Evolutionary conservation across 371 early-diverging fungal genomes (phyloP).

Genomic region (Dichotomocladium elegans): DNA sequence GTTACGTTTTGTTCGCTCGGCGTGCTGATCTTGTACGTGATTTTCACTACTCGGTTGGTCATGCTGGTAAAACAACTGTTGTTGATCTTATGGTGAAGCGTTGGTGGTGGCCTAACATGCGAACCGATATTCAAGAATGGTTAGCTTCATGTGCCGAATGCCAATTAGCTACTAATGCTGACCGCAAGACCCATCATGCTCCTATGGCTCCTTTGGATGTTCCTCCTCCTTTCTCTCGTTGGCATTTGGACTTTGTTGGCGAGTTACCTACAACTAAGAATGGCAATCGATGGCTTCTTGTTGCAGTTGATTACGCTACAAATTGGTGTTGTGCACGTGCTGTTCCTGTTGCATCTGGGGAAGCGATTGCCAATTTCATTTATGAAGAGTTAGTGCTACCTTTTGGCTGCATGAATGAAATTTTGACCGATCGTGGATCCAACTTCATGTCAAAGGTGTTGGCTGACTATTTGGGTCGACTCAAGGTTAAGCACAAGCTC

Average conservation of each 20-base stretch:
- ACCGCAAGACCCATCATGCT: conserved; percentile 5
- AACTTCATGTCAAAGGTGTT: conserved; percentile 21
- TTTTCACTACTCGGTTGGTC: conserved; percentile 13
- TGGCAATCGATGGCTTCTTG: conserved; percentile 14
- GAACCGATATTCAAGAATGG: conserved; percentile 1
- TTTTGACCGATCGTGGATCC: conserved; percentile 35
- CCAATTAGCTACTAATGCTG: conserved; percentile 11
- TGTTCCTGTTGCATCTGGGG: conserved; percentile 23
- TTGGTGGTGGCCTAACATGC: conserved; percentile 24
- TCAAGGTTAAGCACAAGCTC: conserved; percentile 9
- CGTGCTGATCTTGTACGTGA: conserved; percentile 9
- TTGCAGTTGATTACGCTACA: conserved; percentile 37
- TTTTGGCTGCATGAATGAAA: conserved; percentile 26
- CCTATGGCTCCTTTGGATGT: conserved; percentile 5
- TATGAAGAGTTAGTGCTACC: conserved; percentile 25
- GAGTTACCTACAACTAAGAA: conserved; percentile 5
- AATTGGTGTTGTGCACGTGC: conserved; percentile 34
- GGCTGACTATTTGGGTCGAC: neutral
- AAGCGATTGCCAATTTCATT: conserved; percentile 29
- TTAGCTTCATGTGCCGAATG: conserved; percentile 10
- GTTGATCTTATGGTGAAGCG: conserved; percentile 9
- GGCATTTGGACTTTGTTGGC: conserved; percentile 27
- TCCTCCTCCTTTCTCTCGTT: conserved; percentile 10
- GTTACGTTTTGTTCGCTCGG: conserved; percentile 2
- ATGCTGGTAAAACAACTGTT: conserved; percentile 6